A percentile compares a stretch with the other conserved stretches of the same genome.
phyloP scores from a whole-genome alignment of 305 asterid genomes.

The Fraxinus sp. region DNA sequence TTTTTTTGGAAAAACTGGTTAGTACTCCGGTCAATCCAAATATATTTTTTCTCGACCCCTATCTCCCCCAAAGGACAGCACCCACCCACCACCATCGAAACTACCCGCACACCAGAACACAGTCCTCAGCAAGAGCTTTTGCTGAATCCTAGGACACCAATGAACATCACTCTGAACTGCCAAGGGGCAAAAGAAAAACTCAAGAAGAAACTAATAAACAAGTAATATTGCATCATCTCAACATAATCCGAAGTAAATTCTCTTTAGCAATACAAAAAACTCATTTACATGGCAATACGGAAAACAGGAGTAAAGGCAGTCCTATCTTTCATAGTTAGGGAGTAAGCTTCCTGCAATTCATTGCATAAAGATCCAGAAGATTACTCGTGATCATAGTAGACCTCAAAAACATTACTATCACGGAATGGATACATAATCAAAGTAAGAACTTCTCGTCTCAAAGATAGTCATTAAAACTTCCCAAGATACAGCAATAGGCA shows the following conservation, averaged over 20 bases:
- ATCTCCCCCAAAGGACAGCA: not conserved
- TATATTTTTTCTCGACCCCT: not conserved
- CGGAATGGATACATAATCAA: not conserved
- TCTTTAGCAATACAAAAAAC: not conserved
- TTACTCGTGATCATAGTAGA: not conserved
- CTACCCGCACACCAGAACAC: not conserved
- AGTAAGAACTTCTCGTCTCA: not conserved
- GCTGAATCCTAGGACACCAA: not conserved
- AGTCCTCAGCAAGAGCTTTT: not conserved
- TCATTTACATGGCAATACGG: constrained; percentile 4
- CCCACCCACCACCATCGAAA: not conserved
- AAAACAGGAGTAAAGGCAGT: not conserved
- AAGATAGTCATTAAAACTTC: not conserved
- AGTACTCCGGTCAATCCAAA: not conserved
- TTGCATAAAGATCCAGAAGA: not conserved
- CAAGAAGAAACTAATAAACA: not conserved
- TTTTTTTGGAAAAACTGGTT: not conserved
- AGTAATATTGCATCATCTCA: not conserved
- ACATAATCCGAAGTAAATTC: not conserved
- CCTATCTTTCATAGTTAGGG: not conserved
- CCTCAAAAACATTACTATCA: not conserved
- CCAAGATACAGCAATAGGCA: not conserved
- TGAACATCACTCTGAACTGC: not conserved
- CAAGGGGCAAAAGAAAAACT: not conserved
- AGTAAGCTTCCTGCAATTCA: not conserved